phyloP scores from a whole-genome alignment of 140 eudicot species.

The Oenanthe javanica region DNA sequence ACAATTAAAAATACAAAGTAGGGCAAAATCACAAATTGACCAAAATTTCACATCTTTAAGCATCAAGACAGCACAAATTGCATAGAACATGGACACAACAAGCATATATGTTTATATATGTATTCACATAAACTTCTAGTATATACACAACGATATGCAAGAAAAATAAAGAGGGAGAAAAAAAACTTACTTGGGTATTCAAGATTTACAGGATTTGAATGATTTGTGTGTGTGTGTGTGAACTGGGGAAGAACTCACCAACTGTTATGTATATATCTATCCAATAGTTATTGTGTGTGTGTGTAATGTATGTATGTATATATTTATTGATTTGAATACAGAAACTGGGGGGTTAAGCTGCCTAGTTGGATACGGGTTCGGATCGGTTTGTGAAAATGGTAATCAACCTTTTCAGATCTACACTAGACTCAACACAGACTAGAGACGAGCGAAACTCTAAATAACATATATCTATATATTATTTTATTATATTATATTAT shows the following conservation, averaged over 20 bases:
- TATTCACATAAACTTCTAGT: neutral
- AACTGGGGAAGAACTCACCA: neutral
- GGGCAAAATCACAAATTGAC: neutral
- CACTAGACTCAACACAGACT: no score
- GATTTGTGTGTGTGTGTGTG: neutral
- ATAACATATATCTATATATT: no score
- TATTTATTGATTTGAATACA: neutral
- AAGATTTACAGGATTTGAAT: neutral
- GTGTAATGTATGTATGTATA: neutral
- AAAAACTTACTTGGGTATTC: neutral
- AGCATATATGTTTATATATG: neutral
- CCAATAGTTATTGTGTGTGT: neutral
- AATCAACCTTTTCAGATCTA: neutral
- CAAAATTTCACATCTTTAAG: neutral
- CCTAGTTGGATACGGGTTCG: slow-evolving; percentile 3
- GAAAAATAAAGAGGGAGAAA: neutral
- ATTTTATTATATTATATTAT: no score
- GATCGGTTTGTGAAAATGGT: neutral
- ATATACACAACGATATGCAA: neutral
- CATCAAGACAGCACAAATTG: neutral
- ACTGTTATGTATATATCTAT: neutral
- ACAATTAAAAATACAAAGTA: neutral
- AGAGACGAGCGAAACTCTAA: no score
- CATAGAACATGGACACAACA: neutral
- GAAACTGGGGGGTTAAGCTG: slow-evolving; percentile 5